phyloP scores from a whole-genome alignment of 306 rosid species.

The Citrullus mucosospermus region DNA sequence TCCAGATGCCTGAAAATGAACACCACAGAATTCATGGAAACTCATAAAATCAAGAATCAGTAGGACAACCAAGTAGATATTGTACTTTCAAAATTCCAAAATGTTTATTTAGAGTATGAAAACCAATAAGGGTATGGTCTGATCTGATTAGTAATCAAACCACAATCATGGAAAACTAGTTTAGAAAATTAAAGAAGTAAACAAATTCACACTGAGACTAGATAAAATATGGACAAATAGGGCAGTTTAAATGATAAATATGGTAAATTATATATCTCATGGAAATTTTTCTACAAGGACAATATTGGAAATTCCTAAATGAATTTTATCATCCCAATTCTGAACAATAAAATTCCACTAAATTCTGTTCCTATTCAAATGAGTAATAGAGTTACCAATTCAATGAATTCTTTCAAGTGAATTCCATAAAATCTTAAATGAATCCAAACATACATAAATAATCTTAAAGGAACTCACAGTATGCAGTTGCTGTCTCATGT shows the following conservation, averaged over 20 bases:
- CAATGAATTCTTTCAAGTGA: neutral
- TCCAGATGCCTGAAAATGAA: constrained; percentile 45
- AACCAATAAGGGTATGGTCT: neutral
- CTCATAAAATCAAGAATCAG: neutral
- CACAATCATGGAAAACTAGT: neutral
- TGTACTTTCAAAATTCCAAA: neutral
- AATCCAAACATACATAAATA: neutral
- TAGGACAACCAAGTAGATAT: neutral
- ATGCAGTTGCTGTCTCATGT: constrained; percentile 58
- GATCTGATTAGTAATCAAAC: neutral
- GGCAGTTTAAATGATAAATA: neutral
- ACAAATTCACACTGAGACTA: neutral
- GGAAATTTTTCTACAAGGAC: neutral
- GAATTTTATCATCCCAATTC: neutral
- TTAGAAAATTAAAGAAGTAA: neutral
- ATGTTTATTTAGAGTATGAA: neutral
- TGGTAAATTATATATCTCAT: neutral
- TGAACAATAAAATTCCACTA: neutral
- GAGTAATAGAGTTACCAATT: neutral
- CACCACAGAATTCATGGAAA: neutral
- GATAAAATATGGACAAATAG: neutral
- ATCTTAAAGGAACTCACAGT: constrained; percentile 31
- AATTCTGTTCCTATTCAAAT: neutral
- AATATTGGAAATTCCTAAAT: neutral
- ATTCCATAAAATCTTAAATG: neutral